Conservation (phyloP, 2,329 filamentous ascomycete species). For the Aurifilum marmelostoma region DNA sequence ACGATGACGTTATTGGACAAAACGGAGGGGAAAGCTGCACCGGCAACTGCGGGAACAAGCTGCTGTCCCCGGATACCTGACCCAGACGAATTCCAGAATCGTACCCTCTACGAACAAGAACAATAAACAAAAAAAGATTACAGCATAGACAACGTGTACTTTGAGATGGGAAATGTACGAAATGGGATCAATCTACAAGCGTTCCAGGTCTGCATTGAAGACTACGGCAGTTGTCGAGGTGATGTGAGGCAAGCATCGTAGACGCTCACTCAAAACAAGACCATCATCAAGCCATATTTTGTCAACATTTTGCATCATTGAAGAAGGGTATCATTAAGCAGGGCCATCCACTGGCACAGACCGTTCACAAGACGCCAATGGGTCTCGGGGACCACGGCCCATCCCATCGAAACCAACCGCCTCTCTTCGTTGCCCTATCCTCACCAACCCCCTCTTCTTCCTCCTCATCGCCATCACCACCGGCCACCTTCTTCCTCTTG, state of each 20-base stretch:
- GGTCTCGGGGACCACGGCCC: slow-evolving; percentile 61
- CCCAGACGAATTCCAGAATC: not conserved
- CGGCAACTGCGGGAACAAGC: slow-evolving; percentile 9
- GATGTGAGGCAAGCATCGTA: not conserved
- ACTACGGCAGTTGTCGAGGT: not conserved
- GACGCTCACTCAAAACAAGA: not conserved
- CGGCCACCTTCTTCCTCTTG: slow-evolving; percentile 25
- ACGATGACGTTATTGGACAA: slow-evolving; percentile 29
- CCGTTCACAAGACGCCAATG: slow-evolving; percentile 55
- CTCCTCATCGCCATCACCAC: slow-evolving; percentile 30
- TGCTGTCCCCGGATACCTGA: not conserved
- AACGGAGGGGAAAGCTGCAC: not conserved
- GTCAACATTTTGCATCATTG: not conserved
- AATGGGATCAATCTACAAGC: too few relatives aligned
- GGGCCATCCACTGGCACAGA: not conserved
- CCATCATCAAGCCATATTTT: not conserved
- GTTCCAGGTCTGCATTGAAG: too few relatives aligned
- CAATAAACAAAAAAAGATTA: not conserved
- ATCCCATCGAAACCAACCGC: slow-evolving; percentile 53
- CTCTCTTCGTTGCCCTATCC: slow-evolving; percentile 1
- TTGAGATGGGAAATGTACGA: not conserved
- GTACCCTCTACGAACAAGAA: too few relatives aligned
- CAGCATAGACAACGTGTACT: not conserved
- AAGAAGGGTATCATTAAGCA: not conserved
- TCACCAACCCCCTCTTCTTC: slow-evolving; percentile 30